Percentiles rank a stretch among this genome's conserved stretches.
These are phyloP conservation scores for Phytopythium kandeliae DNA, from an alignment of 352 stramenopile species.

Conservation along the genomic window DNA sequence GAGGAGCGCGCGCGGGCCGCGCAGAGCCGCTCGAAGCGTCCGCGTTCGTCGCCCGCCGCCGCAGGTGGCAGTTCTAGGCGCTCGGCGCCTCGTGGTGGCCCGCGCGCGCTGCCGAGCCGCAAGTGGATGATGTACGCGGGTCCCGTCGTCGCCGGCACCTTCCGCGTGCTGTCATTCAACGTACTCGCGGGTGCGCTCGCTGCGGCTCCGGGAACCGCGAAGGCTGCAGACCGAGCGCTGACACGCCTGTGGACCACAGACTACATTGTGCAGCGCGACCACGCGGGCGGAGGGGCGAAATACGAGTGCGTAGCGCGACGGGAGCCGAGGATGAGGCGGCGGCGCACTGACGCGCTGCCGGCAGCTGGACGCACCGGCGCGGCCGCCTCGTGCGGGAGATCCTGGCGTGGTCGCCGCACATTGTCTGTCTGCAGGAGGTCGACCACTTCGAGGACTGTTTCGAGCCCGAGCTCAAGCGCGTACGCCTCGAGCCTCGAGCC, in stretches of 20 bases:
- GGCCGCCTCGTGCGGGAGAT: constrained; percentile 49
- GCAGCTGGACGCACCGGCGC: constrained; percentile 32
- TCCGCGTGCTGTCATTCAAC: constrained; percentile 70
- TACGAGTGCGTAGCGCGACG: constrained; percentile 41
- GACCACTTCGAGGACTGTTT: constrained; percentile 74
- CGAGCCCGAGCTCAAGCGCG: constrained; percentile 36
- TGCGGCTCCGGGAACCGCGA: no score
- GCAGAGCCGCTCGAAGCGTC: no score
- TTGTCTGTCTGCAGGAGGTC: constrained; percentile 68
- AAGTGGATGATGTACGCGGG: constrained; percentile 49
- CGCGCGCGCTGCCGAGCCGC: constrained; percentile 9
- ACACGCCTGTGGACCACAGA: constrained; percentile 15
- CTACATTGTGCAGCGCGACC: constrained; percentile 40
- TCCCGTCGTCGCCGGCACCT: constrained; percentile 25
- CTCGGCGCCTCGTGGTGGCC: background rate
- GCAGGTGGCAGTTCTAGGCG: no score
- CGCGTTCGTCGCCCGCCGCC: background rate
- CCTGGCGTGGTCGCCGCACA: constrained; percentile 28
- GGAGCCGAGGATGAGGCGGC: no score
- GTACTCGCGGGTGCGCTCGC: constrained; percentile 40
- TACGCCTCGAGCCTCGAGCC: constrained; percentile 23
- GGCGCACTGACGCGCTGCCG: no score
- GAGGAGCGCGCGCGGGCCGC: no score
- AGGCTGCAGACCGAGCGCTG: no score
- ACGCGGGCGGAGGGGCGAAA: constrained; percentile 31